Evolutionary conservation across 495 filamentous ascomycete genomes (phyloP).

Genomic region (Friedmanniomyces simplex): DNA sequence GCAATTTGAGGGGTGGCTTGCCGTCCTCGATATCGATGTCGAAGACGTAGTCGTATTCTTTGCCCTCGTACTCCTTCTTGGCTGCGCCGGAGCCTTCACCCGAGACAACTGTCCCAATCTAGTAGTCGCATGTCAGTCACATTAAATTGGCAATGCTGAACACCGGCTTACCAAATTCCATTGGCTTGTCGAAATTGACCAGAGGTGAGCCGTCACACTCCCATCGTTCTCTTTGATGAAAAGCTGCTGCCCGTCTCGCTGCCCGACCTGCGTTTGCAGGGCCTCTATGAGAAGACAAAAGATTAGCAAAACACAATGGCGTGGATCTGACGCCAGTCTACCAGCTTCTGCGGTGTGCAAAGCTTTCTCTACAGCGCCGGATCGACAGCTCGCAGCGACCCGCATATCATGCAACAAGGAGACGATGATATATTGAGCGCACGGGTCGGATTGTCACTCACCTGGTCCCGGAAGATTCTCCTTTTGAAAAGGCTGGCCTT

Average conservation of each 20-base stretch:
- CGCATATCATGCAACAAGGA: too few relatives aligned
- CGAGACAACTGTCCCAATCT: conserved; percentile 82
- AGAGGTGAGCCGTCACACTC: conserved; percentile 44
- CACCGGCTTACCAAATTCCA: conserved; percentile 54
- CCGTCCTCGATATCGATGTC: conserved; percentile 97
- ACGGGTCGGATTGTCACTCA: background rate
- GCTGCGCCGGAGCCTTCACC: conserved; percentile 69
- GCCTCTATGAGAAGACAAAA: conserved; percentile 45
- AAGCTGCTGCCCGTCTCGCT: conserved; percentile 86
- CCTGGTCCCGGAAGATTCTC: conserved; percentile 69
- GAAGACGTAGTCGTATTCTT: conserved; percentile 96
- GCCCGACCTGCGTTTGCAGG: conserved; percentile 64
- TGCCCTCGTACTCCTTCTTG: conserved; percentile 64
- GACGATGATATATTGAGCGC: too few relatives aligned
- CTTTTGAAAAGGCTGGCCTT: conserved; percentile 63
- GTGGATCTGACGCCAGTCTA: background rate
- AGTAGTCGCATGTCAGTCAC: background rate
- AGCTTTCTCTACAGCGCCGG: too few relatives aligned
- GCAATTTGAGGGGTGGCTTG: conserved; percentile 84
- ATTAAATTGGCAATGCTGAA: background rate
- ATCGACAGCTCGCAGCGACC: too few relatives aligned
- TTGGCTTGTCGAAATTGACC: conserved; percentile 41
- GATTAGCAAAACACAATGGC: too few relatives aligned
- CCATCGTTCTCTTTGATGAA: conserved; percentile 78
- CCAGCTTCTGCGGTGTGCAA: too few relatives aligned